phyloP scores from a whole-genome alignment of 306 rosid species.

The Coriaria nepalensis region DNA sequence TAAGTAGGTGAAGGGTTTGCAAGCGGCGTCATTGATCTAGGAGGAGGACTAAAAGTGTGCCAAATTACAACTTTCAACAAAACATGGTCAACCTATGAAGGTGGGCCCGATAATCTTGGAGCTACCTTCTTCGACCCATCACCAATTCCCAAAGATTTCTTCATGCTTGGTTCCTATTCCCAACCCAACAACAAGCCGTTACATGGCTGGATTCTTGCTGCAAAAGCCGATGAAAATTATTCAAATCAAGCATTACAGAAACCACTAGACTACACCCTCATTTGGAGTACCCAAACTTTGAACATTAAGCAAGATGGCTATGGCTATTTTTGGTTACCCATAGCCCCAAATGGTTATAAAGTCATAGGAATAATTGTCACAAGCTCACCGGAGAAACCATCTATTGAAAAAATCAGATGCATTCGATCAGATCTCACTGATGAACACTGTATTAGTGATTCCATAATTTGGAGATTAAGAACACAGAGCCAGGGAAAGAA shows the following conservation, averaged over 20 bases:
- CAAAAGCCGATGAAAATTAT: constrained; percentile 21
- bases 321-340: constrained; percentile 59
- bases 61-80: constrained; percentile 42
- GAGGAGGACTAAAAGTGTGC: constrained; percentile 48
- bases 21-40: constrained; percentile 45
- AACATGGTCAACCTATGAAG: constrained; percentile 41
- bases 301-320: constrained; percentile 26
- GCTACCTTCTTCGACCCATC: constrained; percentile 57
- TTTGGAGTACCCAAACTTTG: constrained; percentile 40
- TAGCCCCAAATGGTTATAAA: too few relatives aligned
- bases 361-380: too few relatives aligned
- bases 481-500: too few relatives aligned
- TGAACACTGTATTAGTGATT: too few relatives aligned
- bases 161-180: constrained; percentile 41
- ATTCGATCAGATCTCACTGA: too few relatives aligned
- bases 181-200: constrained; percentile 61
- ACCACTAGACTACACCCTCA: constrained; percentile 49
- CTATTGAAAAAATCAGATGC: too few relatives aligned
- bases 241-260: constrained; percentile 17
- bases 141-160: constrained; percentile 51
- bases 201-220: constrained; percentile 54
- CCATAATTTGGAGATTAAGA: too few relatives aligned
- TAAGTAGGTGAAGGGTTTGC: constrained; percentile 40
- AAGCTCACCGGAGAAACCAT: too few relatives aligned
- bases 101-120: constrained; percentile 51